phyloP scores from a whole-genome alignment of 306 rosid genomes.

The Hippophae tibetana region DNA sequence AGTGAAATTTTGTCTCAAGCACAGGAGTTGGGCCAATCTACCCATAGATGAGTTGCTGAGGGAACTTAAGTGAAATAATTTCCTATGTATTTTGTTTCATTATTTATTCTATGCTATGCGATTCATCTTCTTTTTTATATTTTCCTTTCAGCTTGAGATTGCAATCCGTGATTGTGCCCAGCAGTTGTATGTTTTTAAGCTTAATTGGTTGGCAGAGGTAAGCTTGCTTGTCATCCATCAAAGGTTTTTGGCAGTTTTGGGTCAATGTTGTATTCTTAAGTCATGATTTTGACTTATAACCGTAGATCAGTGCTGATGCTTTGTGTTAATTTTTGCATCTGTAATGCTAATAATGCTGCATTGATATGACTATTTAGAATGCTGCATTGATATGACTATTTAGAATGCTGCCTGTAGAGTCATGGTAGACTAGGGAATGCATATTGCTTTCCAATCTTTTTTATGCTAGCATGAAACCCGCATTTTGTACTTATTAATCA shows the following conservation, averaged over 20 bases:
- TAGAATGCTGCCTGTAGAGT: too few relatives aligned
- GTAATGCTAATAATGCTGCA: too few relatives aligned
- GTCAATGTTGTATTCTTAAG: neutral
- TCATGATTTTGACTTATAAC: too few relatives aligned
- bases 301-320: too few relatives aligned
- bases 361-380: too few relatives aligned
- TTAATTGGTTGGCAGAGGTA: conserved; percentile 80
- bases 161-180: conserved; percentile 95
- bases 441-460: too few relatives aligned
- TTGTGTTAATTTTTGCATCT: too few relatives aligned
- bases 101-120: conserved; percentile 7
- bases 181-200: conserved; percentile 63
- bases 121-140: conserved; percentile 8
- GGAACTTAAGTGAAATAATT: neutral
- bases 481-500: too few relatives aligned
- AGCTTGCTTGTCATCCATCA: conserved; percentile 3
- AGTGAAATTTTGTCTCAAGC: neutral
- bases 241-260: neutral
- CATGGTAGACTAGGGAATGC: too few relatives aligned
- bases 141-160: conserved; percentile 61
- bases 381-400: too few relatives aligned
- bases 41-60: neutral
- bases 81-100: neutral
- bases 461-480: too few relatives aligned
- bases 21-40: neutral